A percentile compares a stretch with the other conserved stretches of the same genome.
phyloP scores from a whole-genome alignment of 139 green algal genomes.

The Ulvella scutata region DNA sequence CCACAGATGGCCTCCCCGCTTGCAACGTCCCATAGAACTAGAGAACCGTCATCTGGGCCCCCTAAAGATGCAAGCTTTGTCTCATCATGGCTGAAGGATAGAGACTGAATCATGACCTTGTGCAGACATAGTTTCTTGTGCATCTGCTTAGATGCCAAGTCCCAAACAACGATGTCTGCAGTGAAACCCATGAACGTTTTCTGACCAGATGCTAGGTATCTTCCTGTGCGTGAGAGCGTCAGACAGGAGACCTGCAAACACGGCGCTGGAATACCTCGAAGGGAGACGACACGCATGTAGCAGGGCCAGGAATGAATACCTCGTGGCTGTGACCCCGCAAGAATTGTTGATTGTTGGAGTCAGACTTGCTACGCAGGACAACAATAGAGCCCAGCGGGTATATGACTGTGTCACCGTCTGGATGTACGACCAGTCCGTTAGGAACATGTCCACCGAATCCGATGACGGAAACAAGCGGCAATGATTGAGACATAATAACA shows the following conservation, averaged over 20 bases:
- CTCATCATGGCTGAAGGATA: slow-evolving; percentile 54
- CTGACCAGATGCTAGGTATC: slow-evolving; percentile 63
- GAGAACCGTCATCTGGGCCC: slow-evolving; percentile 64
- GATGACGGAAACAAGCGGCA: slow-evolving; percentile 21
- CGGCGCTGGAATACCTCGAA: too few relatives aligned
- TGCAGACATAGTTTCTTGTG: slow-evolving; percentile 61
- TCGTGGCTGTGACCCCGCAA: slow-evolving; percentile 27
- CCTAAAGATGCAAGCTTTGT: slow-evolving; percentile 55
- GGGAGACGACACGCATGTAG: too few relatives aligned
- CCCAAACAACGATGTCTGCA: slow-evolving; percentile 78
- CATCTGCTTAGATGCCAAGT: slow-evolving; percentile 37
- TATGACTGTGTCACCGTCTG: slow-evolving; percentile 50
- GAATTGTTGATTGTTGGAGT: slow-evolving; percentile 26
- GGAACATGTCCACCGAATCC: slow-evolving; percentile 47
- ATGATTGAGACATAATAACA: not conserved
- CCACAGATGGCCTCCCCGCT: slow-evolving; percentile 63
- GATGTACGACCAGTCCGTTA: slow-evolving; percentile 49
- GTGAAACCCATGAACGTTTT: slow-evolving; percentile 71
- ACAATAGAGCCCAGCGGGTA: slow-evolving; percentile 69
- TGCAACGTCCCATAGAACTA: slow-evolving; percentile 73
- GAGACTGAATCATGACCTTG: slow-evolving; percentile 68
- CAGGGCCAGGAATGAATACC: not conserved
- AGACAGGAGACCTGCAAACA: slow-evolving; percentile 54
- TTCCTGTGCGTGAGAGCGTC: slow-evolving; percentile 39
- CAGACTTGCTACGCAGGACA: slow-evolving; percentile 42